Conservation (phyloP, 306 rosid species). For the Mimosa bimucronata region DNA sequence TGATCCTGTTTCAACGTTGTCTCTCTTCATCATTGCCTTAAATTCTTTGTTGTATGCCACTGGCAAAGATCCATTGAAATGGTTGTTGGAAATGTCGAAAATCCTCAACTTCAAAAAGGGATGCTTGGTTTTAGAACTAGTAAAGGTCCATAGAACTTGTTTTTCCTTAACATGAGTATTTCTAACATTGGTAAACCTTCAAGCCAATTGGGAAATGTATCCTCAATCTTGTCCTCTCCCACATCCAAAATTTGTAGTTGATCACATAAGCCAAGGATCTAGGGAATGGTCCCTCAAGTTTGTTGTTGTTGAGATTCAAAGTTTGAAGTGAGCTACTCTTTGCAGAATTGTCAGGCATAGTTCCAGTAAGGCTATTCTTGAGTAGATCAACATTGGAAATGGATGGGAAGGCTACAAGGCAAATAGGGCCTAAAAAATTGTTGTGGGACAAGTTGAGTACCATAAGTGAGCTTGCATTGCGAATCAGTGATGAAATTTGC, state of each 20-base stretch:
- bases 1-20: neutral
- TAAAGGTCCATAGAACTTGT: slow-evolving; percentile 44
- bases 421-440: slow-evolving; percentile 10
- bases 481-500: no score
- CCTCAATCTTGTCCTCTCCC: slow-evolving; percentile 45
- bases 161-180: slow-evolving; percentile 32
- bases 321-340: neutral
- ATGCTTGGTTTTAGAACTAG: neutral
- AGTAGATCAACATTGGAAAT: slow-evolving; percentile 32
- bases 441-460: no score
- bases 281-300: slow-evolving; percentile 40
- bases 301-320: slow-evolving; percentile 34
- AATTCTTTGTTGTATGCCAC: neutral
- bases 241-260: slow-evolving; percentile 39
- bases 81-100: slow-evolving; percentile 33
- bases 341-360: neutral
- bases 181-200: neutral
- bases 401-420: neutral
- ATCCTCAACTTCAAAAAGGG: slow-evolving; percentile 39
- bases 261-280: neutral
- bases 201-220: neutral
- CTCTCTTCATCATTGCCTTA: neutral
- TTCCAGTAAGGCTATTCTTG: slow-evolving; percentile 28
- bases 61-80: neutral
- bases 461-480: no score